Conservation (phyloP, 148 eudicot genomes). For the Camellia sinensis region DNA sequence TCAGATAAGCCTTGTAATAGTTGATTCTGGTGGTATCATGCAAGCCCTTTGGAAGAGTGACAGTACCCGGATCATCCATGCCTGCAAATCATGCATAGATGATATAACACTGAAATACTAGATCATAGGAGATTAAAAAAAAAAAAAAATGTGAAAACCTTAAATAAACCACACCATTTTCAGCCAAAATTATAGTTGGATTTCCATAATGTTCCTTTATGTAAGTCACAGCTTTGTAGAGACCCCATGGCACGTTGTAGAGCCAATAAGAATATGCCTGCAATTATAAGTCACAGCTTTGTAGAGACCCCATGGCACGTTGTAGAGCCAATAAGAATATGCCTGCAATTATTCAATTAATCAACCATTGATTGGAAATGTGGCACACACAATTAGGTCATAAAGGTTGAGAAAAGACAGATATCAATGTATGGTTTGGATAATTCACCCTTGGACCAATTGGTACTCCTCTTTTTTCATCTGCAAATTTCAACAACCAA, state of each 20-base stretch:
- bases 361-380: neutral
- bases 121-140: neutral
- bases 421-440: neutral
- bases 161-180: constrained; percentile 54
- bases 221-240: constrained; percentile 75
- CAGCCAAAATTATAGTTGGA: constrained; percentile 72
- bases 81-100: constrained; percentile 41
- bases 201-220: constrained; percentile 80
- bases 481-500: constrained; percentile 36
- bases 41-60: constrained; percentile 53
- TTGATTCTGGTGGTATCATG: constrained; percentile 63
- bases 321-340: constrained; percentile 75
- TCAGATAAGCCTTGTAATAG: constrained; percentile 66
- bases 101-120: neutral
- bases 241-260: constrained; percentile 88
- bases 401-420: too few relatives aligned
- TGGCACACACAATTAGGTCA: too few relatives aligned
- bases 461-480: constrained; percentile 57
- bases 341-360: constrained; percentile 41
- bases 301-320: constrained; percentile 89
- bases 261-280: too few relatives aligned
- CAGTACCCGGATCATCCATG: constrained; percentile 86
- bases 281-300: constrained; percentile 76
- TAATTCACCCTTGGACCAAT: constrained; percentile 73
- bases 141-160: neutral